Base-by-base conservation (phyloP, 306 rosid species). In the Vigna radiata region DNA sequence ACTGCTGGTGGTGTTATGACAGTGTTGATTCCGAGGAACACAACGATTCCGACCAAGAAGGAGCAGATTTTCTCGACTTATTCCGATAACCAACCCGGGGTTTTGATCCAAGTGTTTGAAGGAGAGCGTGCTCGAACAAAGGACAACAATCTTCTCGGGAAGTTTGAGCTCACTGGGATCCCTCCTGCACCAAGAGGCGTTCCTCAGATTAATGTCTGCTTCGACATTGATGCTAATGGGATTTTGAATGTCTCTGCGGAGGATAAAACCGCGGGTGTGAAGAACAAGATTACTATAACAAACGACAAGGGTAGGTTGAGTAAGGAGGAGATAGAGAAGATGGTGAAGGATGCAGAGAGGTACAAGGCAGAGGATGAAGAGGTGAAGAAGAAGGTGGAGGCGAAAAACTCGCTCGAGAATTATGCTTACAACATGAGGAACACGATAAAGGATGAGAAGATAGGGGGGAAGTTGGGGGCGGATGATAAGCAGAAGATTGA, bases 1-100 rank as follows among this genome's bases (percentile, higher is more conserved):
- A 93, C 96, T 0, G 95, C 96, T 0, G 98, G 93, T 10, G 96
- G 96, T 4, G 98, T 93, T 0, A 93, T 93, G 98, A 93, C 98
- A 0, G 82, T 78, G 4, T 67, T 93, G 54, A 93, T 93, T 69
- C 91, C 96, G 6, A 79, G 98, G 63, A 91, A 93, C 90, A 93
- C 96, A 0, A 93, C 96, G 0, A 91, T 93, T 67, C 91, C 96
- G 0, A 93, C 98, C 0, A 93, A 93, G 84, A 93, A 91, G 23
- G 96, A 91, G 70, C 95, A 93, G 60, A 89, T 93, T n/a, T 93
- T 91, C 63, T 89, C 93, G 0, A 93, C 96, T 0, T 93, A 93
- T 8, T 89, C 98, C 0, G 96, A 93, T 39, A 93, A 93, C 49
- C 96, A 93, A 36, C 96, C 95, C 0, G 98, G 96, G 8, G 98